Percentiles rank a stretch among this genome's conserved stretches.
Conservation (phyloP, 164 flowering plant species). For the Paratinospora sagittata region DNA sequence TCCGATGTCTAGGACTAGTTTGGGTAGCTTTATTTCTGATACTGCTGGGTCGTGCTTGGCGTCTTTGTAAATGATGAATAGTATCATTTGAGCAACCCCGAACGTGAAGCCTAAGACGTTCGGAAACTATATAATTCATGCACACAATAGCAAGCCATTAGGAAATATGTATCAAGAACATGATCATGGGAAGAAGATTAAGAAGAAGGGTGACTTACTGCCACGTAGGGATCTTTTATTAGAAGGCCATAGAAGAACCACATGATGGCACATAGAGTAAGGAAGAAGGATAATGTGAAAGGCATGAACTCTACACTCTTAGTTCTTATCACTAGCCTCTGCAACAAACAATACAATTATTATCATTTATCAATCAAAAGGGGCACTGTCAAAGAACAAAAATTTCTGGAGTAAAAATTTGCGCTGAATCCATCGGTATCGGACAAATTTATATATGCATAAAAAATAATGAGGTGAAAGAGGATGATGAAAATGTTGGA, state of each 20-base stretch:
- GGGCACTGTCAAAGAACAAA: too few relatives aligned
- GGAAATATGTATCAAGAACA: neutral
- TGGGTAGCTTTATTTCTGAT: conserved; percentile 26
- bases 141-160: neutral
- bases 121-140: conserved; percentile 37
- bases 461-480: too few relatives aligned
- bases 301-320: conserved; percentile 83
- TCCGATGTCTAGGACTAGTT: conserved; percentile 9
- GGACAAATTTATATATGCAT: too few relatives aligned
- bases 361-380: too few relatives aligned
- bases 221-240: conserved; percentile 45
- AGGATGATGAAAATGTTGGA: neutral
- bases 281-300: conserved; percentile 48
- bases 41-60: conserved; percentile 13
- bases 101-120: conserved; percentile 53
- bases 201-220: conserved; percentile 31
- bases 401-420: too few relatives aligned
- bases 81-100: conserved; percentile 56
- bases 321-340: conserved; percentile 63
- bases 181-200: neutral
- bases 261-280: conserved; percentile 54
- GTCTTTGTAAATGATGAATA: conserved; percentile 44
- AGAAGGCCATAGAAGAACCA: conserved; percentile 76
- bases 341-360: conserved; percentile 15
- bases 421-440: too few relatives aligned